These are phyloP conservation scores for Suillus subaureus DNA, from an alignment of 768 basidiomycete genomes.

Conservation along the genomic window DNA sequence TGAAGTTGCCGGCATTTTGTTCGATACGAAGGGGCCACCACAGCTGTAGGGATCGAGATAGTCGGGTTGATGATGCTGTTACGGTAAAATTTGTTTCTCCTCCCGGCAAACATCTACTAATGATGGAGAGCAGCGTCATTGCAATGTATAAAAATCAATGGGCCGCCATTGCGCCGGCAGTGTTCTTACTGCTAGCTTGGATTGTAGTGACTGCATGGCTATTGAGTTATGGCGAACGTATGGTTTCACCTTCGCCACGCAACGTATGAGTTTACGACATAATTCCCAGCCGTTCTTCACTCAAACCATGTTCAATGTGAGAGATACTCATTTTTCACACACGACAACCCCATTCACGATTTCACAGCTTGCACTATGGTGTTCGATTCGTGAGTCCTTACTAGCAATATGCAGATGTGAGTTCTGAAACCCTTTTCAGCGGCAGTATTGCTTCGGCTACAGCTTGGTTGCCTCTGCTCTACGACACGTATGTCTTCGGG, in stretches of 20 bases:
- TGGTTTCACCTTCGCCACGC: slow-evolving; percentile 19
- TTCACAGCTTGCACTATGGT: slow-evolving; percentile 45
- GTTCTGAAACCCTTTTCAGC: slow-evolving; percentile 13
- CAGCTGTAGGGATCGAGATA: slow-evolving; percentile 41
- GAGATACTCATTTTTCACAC: slow-evolving; percentile 1
- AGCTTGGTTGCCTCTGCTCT: slow-evolving; percentile 44
- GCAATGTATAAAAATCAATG: slow-evolving; percentile 19
- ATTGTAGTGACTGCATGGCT: slow-evolving; percentile 56
- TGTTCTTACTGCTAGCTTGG: slow-evolving; percentile 43
- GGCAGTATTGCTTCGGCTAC: slow-evolving; percentile 34
- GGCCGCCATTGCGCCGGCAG: slow-evolving; percentile 14
- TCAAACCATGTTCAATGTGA: slow-evolving; percentile 11
- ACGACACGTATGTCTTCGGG: slow-evolving; percentile 38
- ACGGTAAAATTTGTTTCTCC: slow-evolving; percentile 30
- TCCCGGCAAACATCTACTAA: neutral
- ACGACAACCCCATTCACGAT: slow-evolving; percentile 32
- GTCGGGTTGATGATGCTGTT: slow-evolving; percentile 47
- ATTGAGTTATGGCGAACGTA: slow-evolving; percentile 52
- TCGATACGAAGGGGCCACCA: slow-evolving; percentile 51
- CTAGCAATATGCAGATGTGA: neutral
- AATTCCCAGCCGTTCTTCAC: slow-evolving; percentile 17
- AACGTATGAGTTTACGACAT: slow-evolving; percentile 7
- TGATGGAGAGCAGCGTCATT: slow-evolving; percentile 11
- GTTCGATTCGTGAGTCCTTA: slow-evolving; percentile 29
- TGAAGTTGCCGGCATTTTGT: slow-evolving; percentile 49